A percentile compares a stretch with the other conserved stretches of the same genome.
Evolutionary conservation across 495 filamentous ascomycete genomes (phyloP).

Genomic region (Penicillium bovifimosum): DNA sequence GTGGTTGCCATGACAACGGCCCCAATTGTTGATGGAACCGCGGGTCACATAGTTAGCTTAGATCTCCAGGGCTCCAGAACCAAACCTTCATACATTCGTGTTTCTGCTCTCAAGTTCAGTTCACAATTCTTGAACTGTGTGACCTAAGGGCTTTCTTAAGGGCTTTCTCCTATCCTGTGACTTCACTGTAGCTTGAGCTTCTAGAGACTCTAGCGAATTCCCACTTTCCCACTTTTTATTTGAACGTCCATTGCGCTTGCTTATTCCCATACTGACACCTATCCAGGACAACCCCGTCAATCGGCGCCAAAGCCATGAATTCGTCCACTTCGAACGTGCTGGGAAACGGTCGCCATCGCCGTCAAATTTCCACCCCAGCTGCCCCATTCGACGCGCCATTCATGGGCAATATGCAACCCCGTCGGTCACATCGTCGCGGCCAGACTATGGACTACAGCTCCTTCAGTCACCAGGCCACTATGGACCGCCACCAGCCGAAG

Average conservation of each 20-base stretch:
- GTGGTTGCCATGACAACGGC: conserved; percentile 41
- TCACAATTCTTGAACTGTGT: conserved; percentile 12
- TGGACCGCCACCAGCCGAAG: conserved; percentile 21
- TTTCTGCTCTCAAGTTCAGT: conserved; percentile 22
- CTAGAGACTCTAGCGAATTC: conserved; percentile 22
- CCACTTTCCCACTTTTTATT: conserved; percentile 20
- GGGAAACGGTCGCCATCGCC: conserved; percentile 58
- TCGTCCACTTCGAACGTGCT: conserved; percentile 19
- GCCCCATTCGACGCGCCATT: conserved; percentile 54
- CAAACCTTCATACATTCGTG: conserved; percentile 23
- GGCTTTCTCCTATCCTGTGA: too few species aligned
- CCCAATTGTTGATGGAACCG: conserved; percentile 43
- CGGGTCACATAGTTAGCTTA: conserved; percentile 28
- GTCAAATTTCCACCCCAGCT: conserved; percentile 82
- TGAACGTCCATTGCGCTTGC: conserved; percentile 10
- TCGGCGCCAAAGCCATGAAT: conserved; percentile 25
- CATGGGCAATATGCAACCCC: conserved; percentile 15
- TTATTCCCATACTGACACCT: conserved; percentile 39
- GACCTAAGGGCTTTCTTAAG: background rate
- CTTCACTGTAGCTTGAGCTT: conserved; percentile 14
- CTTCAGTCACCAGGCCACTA: conserved; percentile 38
- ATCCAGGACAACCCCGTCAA: conserved; percentile 26
- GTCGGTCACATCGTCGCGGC: conserved; percentile 61
- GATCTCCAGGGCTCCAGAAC: conserved; percentile 33
- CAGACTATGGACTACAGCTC: conserved; percentile 69